Evolutionary conservation across 768 basidiomycete species (phyloP).

Genomic region (Mycena sanguinolenta): DNA sequence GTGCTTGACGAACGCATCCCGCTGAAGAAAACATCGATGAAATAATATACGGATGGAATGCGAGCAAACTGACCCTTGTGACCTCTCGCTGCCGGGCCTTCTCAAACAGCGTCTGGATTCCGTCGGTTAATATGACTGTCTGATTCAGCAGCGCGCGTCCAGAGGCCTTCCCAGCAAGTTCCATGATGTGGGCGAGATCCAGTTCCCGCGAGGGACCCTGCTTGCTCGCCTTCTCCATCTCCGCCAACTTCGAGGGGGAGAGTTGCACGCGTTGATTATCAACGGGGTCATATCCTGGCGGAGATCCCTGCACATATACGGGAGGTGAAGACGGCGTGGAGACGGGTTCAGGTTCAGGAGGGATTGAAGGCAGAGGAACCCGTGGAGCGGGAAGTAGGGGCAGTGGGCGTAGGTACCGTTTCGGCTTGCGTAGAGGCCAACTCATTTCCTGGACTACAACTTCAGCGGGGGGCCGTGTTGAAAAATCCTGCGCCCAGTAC

Average conservation of each 20-base stretch:
- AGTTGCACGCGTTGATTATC: slow-evolving; percentile 8
- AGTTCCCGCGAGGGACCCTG: slow-evolving; percentile 15
- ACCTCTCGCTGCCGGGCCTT: slow-evolving; percentile 1
- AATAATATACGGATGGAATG: no score
- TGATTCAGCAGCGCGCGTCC: slow-evolving; percentile 1
- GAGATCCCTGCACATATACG: slow-evolving; percentile 8
- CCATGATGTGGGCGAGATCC: slow-evolving; percentile 14
- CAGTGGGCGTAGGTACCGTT: background rate
- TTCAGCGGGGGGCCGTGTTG: background rate
- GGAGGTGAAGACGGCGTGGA: slow-evolving; percentile 6
- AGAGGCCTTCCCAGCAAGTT: slow-evolving; percentile 4
- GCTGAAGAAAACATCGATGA: background rate
- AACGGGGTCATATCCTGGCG: slow-evolving; percentile 3
- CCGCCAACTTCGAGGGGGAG: slow-evolving; percentile 5
- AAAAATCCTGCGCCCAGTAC: slow-evolving; percentile 11
- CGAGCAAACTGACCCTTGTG: background rate
- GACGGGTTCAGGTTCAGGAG: background rate
- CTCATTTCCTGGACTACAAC: slow-evolving; percentile 6
- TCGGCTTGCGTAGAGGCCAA: background rate
- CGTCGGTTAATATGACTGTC: slow-evolving; percentile 8
- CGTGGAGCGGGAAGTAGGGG: background rate
- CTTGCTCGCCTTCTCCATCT: slow-evolving; percentile 17
- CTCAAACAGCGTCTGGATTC: slow-evolving; percentile 13
- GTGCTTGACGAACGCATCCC: background rate
- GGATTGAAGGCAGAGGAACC: background rate